phyloP scores from a whole-genome alignment of 2,329 filamentous ascomycete genomes.

The Fusarium siculi region DNA sequence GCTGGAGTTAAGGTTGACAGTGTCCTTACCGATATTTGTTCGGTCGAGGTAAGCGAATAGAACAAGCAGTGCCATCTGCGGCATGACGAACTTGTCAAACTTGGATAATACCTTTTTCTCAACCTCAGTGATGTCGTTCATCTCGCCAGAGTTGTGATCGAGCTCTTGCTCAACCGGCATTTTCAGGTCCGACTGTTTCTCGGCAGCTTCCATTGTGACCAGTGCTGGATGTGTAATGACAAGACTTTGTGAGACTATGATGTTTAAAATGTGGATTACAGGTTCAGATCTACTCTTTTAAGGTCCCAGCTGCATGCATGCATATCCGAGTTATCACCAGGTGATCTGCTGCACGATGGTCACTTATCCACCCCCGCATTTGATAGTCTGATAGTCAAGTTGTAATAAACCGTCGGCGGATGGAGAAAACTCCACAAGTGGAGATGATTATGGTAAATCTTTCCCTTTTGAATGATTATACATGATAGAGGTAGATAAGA shows the following conservation, averaged over 20 bases:
- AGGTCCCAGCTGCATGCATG: not conserved
- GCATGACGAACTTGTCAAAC: slow-evolving; percentile 45
- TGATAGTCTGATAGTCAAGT: not conserved
- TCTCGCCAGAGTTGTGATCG: not conserved
- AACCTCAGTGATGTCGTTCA: not conserved
- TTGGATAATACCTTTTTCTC: slow-evolving; percentile 36
- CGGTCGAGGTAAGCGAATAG: slow-evolving; percentile 43
- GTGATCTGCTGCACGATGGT: not conserved
- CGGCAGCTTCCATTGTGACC: not conserved
- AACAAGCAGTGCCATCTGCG: slow-evolving; percentile 41
- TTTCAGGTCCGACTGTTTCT: slow-evolving; percentile 1
- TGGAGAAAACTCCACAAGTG: not conserved
- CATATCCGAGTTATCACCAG: not conserved
- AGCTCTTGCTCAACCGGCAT: not conserved
- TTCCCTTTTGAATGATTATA: not conserved
- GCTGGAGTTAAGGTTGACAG: rapidly evolving
- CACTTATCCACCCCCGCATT: slow-evolving; percentile 26
- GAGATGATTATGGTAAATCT: not conserved
- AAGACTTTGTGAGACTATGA: not conserved
- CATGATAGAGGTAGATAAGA: not conserved
- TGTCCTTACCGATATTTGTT: slow-evolving; percentile 39
- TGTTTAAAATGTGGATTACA: not conserved
- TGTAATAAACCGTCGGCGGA: slow-evolving; percentile 7
- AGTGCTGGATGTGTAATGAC: not conserved
- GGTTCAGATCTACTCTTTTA: not conserved